Evolutionary conservation across 2,329 filamentous ascomycete genomes (phyloP).

Genomic region (Penicillium sp.): DNA sequence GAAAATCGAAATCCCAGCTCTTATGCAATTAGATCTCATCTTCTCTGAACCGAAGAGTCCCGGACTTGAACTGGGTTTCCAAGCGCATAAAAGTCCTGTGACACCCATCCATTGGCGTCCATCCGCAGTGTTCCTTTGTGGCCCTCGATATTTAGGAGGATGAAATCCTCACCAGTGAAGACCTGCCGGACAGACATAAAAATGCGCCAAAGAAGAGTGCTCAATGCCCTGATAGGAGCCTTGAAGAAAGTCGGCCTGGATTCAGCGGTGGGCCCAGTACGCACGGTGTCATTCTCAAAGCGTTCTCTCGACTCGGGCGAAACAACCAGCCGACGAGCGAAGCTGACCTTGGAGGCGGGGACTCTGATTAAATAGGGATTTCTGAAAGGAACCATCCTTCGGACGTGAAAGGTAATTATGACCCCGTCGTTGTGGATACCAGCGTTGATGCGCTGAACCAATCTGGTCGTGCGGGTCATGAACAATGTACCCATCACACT

Average conservation of each 20-base stretch:
- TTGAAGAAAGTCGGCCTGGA: conserved; percentile 33
- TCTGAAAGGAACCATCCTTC: conserved; percentile 38
- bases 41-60: neutral
- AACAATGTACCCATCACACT: conserved; percentile 60
- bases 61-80: conserved; percentile 26
- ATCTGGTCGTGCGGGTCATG: conserved; percentile 55
- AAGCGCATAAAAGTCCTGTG: conserved; percentile 35
- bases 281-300: conserved; percentile 19
- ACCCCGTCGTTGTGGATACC: conserved; percentile 39
- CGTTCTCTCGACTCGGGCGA: conserved; percentile 25
- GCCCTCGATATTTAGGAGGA: conserved; percentile 38
- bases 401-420: conserved; percentile 36
- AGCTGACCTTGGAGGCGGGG: conserved; percentile 34
- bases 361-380: conserved; percentile 36
- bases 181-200: conserved; percentile 39
- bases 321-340: conserved; percentile 34
- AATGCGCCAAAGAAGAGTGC: conserved; percentile 29
- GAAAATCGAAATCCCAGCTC: conserved; percentile 5
- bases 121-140: conserved; percentile 37
- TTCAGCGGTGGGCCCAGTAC: conserved; percentile 11
- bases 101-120: conserved; percentile 38
- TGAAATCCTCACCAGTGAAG: conserved; percentile 43
- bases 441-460: conserved; percentile 59
- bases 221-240: conserved; percentile 33
- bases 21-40: neutral